Base-by-base conservation (phyloP, 768 basidiomycete species). In the Chiua virens region DNA sequence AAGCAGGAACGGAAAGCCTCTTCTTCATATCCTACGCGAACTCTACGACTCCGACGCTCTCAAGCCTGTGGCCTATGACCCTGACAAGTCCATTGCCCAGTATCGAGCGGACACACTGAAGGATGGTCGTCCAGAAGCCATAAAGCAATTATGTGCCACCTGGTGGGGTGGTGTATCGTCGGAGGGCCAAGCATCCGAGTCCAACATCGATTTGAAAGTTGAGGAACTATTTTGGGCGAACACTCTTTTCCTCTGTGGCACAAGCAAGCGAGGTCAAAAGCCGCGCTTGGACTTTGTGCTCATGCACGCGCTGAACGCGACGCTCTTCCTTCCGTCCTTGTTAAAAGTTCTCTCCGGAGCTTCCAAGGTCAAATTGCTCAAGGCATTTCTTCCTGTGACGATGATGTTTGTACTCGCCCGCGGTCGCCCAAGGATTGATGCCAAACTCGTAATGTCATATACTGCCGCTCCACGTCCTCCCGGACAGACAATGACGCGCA, bases 261-360 rank as follows among this genome's bases (percentile, higher is more conserved):
- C 78, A 0, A 72, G 80, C 21, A 75, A 73, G 55, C 66, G 62
- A 22, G 79, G 75, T 3, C 68, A 75, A 36, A 73, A 76, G 55
- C 77, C 79, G 8, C 70, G 81, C 5, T 60, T 83, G 25, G 82
- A 74, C 51, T 74, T 84, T 68, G 80, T 82, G 75, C 65, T 84
- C 45, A 79, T 81, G 80, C 83, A 84, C 56, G 57, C 81, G 41
- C 68, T 84, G 40, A 83, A 76, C 10, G 75, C 75, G 32, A 71
- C 79, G 8, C 56, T 82, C 5, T 81, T 82, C 65, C 56, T 84
- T 8, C 72, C 73, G 22, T 74, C 77, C 0, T 59, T 78, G 34
- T 54, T 79, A 32, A 58, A 59, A 10, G 64, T 64, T 10, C n/a
- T 52, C 70, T 55, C 63, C 27, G 55, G 63, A 10, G 63, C 59